A percentile compares a stretch with the other conserved stretches of the same genome.
Conservation (phyloP, 2,329 filamentous ascomycete genomes). For the Coniochaeta hoffmannii region DNA sequence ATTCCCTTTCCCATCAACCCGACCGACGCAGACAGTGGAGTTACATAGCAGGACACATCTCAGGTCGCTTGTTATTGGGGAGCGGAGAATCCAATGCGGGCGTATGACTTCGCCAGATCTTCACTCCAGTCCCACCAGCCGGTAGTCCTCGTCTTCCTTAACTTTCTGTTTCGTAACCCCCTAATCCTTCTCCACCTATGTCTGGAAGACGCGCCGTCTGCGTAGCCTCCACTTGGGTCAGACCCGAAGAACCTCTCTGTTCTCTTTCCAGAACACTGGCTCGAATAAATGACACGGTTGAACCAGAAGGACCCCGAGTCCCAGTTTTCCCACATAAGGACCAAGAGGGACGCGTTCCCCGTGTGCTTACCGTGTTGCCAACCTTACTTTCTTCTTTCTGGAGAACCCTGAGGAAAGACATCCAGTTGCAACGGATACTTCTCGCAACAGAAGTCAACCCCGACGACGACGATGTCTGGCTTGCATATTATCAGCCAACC, state of each 20-base stretch:
- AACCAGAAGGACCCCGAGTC: slow-evolving; percentile 12
- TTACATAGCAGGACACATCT: too few relatives aligned
- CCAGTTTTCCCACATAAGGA: slow-evolving; percentile 10
- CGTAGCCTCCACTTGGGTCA: slow-evolving; percentile 4
- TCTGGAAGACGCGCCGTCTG: slow-evolving; percentile 5
- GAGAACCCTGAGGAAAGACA: slow-evolving; percentile 24
- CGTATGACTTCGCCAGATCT: background rate
- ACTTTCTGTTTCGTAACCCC: background rate
- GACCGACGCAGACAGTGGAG: too few relatives aligned
- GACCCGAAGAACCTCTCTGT: slow-evolving; percentile 10
- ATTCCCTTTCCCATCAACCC: too few relatives aligned
- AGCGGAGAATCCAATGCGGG: too few relatives aligned
- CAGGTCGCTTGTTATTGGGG: background rate
- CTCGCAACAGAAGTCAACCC: slow-evolving; percentile 17
- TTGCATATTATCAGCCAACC: slow-evolving; percentile 25
- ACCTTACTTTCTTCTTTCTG: slow-evolving; percentile 18
- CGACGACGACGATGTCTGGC: slow-evolving; percentile 21
- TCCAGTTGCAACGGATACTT: slow-evolving; percentile 22
- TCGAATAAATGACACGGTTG: slow-evolving; percentile 10
- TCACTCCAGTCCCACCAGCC: background rate
- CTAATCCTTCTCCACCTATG: too few relatives aligned
- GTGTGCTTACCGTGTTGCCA: background rate
- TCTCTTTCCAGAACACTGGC: slow-evolving; percentile 10
- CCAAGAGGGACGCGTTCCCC: slow-evolving; percentile 9
- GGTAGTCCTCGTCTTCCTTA: background rate